A percentile compares a stretch with the other conserved stretches of the same genome.
phyloP scores from a whole-genome alignment of 208 protist genomes.

The Sergeia podlipaevii region DNA sequence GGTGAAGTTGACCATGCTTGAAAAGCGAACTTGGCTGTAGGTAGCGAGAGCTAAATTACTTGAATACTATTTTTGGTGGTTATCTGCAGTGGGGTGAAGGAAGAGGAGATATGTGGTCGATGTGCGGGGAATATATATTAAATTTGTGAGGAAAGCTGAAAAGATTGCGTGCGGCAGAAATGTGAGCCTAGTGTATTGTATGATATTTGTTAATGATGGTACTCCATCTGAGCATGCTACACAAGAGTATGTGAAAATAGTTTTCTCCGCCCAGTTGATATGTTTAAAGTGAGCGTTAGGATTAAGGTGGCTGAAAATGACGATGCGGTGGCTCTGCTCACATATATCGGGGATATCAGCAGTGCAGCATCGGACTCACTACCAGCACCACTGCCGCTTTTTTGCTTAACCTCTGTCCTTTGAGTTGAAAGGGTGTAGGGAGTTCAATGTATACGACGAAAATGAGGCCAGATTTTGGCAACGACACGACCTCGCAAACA shows the following conservation, averaged over 20 bases:
- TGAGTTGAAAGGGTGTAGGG: too few species aligned
- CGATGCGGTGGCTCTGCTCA: slow-evolving; percentile 11
- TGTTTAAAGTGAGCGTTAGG: background rate
- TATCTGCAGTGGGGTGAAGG: background rate
- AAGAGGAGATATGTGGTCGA: background rate
- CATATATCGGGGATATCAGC: too few species aligned
- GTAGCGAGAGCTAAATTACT: slow-evolving; percentile 12
- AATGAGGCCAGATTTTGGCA: too few species aligned
- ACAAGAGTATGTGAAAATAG: too few species aligned
- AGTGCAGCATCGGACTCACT: too few species aligned
- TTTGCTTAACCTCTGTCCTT: too few species aligned
- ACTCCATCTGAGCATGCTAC: too few species aligned
- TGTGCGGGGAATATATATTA: too few species aligned
- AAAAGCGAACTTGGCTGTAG: too few species aligned
- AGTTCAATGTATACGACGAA: slow-evolving; percentile 21
- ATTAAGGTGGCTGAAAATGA: slow-evolving; percentile 1
- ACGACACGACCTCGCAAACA: slow-evolving; percentile 64
- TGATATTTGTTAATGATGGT: too few species aligned
- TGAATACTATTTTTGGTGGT: slow-evolving; percentile 4
- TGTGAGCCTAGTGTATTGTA: too few species aligned
- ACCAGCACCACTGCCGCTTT: too few species aligned
- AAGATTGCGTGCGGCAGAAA: background rate
- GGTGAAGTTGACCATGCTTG: slow-evolving; percentile 76
- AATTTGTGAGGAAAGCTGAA: background rate
- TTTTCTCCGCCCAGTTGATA: slow-evolving; percentile 2